phyloP scores from a whole-genome alignment of 441 rosid species.

The Erysimum pusillum region DNA sequence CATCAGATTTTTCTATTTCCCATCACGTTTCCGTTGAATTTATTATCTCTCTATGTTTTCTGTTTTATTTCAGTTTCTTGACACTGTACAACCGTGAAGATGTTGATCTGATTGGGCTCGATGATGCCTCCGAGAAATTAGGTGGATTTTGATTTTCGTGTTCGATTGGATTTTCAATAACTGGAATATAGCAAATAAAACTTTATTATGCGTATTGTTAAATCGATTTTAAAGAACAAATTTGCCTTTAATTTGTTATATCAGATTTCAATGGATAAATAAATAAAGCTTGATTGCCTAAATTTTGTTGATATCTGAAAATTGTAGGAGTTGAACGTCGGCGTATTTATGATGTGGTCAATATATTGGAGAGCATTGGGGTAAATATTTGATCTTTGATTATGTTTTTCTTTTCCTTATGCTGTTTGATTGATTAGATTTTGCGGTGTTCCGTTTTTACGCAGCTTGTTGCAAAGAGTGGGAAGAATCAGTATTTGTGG shows the following conservation, averaged over 20 bases:
- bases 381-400: conserved; percentile 45
- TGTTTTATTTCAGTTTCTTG: conserved; percentile 59
- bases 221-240: not conserved
- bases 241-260: not conserved
- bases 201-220: not conserved
- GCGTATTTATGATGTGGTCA: conserved; percentile 86
- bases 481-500: conserved; percentile 85
- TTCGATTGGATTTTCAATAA: not conserved
- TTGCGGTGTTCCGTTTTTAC: conserved; percentile 10
- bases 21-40: not conserved
- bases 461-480: conserved; percentile 82
- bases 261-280: not conserved
- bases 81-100: conserved; percentile 62
- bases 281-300: not conserved
- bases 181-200: too few species aligned
- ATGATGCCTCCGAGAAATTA: conserved; percentile 71
- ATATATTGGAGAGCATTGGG: conserved; percentile 82
- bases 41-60: not conserved
- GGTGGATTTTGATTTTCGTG: conserved; percentile 46
- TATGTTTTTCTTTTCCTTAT: too few species aligned
- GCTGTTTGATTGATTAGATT: conserved; percentile 18
- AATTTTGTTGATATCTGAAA: conserved; percentile 12
- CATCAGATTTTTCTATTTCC: not conserved
- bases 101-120: conserved; percentile 68
- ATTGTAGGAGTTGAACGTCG: conserved; percentile 78